Conservation (phyloP, 495 filamentous ascomycete genomes). For the Penicillium pulvis region DNA sequence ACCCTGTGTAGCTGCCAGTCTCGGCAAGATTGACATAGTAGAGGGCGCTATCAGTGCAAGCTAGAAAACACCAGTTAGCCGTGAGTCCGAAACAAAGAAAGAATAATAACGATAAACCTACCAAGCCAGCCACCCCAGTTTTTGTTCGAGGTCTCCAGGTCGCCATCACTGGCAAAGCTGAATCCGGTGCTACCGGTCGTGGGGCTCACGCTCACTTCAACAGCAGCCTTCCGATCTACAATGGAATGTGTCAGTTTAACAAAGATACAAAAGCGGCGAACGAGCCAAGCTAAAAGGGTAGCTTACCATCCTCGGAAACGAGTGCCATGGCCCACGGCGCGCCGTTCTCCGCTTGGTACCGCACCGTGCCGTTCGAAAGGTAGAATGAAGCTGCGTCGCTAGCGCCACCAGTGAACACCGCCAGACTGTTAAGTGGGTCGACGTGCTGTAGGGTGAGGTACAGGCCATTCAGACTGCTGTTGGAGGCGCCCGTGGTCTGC, state of each 20-base stretch:
- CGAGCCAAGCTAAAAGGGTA: neutral
- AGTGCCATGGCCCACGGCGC: conserved; percentile 24
- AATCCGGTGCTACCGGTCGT: conserved; percentile 28
- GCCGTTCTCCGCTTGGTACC: conserved; percentile 13
- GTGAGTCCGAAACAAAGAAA: neutral
- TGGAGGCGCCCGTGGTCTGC: conserved; percentile 19
- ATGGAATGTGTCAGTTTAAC: neutral
- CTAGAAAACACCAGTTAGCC: neutral
- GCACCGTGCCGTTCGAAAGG: conserved; percentile 21
- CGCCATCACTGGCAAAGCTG: conserved; percentile 25
- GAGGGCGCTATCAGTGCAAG: conserved; percentile 3
- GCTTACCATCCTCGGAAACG: conserved; percentile 15
- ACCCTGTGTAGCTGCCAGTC: neutral
- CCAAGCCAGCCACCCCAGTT: conserved; percentile 43
- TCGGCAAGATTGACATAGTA: conserved; percentile 7
- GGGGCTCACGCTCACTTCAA: conserved; percentile 29
- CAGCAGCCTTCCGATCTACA: conserved; percentile 4
- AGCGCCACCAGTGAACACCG: conserved; percentile 18
- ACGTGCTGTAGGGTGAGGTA: too few species aligned
- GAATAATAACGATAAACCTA: conserved; percentile 20
- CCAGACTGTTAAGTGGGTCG: conserved; percentile 26
- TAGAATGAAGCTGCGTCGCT: conserved; percentile 19
- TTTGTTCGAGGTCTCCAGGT: conserved; percentile 19
- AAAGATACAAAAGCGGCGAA: neutral
- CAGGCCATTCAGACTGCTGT: conserved; percentile 18